Percentiles rank a stretch among this genome's conserved stretches.
phyloP scores from a whole-genome alignment of 352 stramenopile species.

The Phytophthora europaea region DNA sequence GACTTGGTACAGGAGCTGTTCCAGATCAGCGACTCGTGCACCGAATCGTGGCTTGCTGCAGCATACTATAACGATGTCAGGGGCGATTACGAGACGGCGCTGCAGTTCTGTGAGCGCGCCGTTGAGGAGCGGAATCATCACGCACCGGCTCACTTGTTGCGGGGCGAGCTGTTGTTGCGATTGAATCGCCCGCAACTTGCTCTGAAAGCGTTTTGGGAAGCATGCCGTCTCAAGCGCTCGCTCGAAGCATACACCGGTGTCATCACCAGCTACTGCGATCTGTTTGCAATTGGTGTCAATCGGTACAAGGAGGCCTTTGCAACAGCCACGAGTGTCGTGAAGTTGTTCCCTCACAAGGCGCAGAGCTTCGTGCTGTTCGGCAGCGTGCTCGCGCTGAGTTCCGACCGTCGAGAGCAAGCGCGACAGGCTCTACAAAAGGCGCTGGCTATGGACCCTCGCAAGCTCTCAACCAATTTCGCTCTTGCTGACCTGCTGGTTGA shows the following conservation, averaged over 20 bases:
- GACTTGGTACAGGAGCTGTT: slow-evolving; percentile 81
- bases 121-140: slow-evolving; percentile 52
- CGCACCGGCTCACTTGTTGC: slow-evolving; percentile 68
- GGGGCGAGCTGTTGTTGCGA: slow-evolving; percentile 67
- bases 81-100: slow-evolving; percentile 68
- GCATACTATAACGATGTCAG: slow-evolving; percentile 84
- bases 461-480: slow-evolving; percentile 72
- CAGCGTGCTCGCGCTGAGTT: slow-evolving; percentile 75
- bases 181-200: slow-evolving; percentile 73
- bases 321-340: slow-evolving; percentile 73
- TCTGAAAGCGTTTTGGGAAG: slow-evolving; percentile 70
- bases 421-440: slow-evolving; percentile 70
- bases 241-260: slow-evolving; percentile 81
- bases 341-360: slow-evolving; percentile 74
- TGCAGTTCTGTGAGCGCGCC: slow-evolving; percentile 80
- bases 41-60: slow-evolving; percentile 78
- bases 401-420: slow-evolving; percentile 69
- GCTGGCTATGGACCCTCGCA: slow-evolving; percentile 67
- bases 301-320: slow-evolving; percentile 82
- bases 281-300: slow-evolving; percentile 69
- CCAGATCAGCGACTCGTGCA: slow-evolving; percentile 58
- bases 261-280: slow-evolving; percentile 77
- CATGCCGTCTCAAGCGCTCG: slow-evolving; percentile 65
- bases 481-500: slow-evolving; percentile 74
- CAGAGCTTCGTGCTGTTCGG: slow-evolving; percentile 81